Evolutionary conservation across 495 filamentous ascomycete genomes (phyloP), one percentile per base, ranked within the genome.

Genomic region (Cladorrhinum samala): DNA sequence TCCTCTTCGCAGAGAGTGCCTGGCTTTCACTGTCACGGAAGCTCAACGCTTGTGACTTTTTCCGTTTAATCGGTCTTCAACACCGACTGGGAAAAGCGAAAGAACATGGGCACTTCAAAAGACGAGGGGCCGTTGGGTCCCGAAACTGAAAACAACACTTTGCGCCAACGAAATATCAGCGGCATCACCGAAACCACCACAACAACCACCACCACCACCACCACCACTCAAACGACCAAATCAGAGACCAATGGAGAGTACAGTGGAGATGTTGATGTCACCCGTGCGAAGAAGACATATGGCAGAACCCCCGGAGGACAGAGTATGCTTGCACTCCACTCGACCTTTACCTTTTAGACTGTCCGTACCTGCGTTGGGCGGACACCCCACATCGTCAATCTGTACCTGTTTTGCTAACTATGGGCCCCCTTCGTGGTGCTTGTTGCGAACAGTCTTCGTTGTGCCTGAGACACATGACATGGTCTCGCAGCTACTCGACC

Each of bases 391-490:
- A n/a, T n/a, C n/a, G n/a, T n/a, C n/a, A n/a, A n/a, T n/a, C n/a
- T n/a, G n/a, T n/a, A n/a, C n/a, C n/a, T n/a, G n/a, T 33, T 33
- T 33, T 33, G 27, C 27, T 33, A 33, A 33, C 27, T 11, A 33
- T 33, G 27, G 27, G n/a, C 39, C 5, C 5, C 6, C 39, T 41
- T 41, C 8, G 17, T 41, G 39, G 4, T 47, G 24, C 14, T 21
- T 21, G 20, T 19, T 24, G 24, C 17, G 11, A n/a, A 47, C 58
- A 98, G 93, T 93, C 49, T 98, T 98, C 70, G 87, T 89, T 30
- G 93, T 98, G 18, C 94, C 93, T 42, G 86, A 89, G 57, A 98
- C 93, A 40, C 89, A 96, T 77, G 93, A 98, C 70, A 97, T 97
- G 92, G 93, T 98, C 61, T 94, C 93, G 48, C 93, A 96, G 68